Conservation (phyloP, 495 filamentous ascomycete species). For the Penicillium daleae region DNA sequence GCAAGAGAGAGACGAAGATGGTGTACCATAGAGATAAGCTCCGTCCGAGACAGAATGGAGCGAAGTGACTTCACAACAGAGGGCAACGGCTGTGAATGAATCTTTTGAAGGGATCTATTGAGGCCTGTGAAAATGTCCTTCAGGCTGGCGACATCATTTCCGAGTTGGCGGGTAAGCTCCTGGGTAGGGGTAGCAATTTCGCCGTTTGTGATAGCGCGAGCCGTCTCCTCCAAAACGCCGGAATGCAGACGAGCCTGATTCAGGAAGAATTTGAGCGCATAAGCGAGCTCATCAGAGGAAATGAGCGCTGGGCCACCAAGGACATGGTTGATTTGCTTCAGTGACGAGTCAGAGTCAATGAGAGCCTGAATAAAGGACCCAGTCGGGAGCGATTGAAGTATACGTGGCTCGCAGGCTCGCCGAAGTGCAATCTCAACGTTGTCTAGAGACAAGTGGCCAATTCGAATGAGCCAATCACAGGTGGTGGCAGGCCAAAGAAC, state of each 20-base stretch:
- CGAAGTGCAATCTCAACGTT: slow-evolving; percentile 62
- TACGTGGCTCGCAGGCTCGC: slow-evolving; percentile 53
- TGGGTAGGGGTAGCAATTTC: slow-evolving; percentile 28
- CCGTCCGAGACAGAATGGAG: slow-evolving; percentile 63
- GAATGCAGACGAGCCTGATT: slow-evolving; percentile 41
- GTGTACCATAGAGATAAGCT: slow-evolving; percentile 73
- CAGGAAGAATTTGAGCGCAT: slow-evolving; percentile 44
- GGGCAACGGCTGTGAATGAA: slow-evolving; percentile 63
- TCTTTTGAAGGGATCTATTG: slow-evolving; percentile 59
- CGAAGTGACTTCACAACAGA: slow-evolving; percentile 66
- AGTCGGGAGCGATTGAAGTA: slow-evolving; percentile 50
- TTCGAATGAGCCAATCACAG: slow-evolving; percentile 62
- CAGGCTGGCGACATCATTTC: slow-evolving; percentile 29
- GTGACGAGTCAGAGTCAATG: slow-evolving; percentile 61
- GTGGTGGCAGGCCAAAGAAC: slow-evolving; percentile 55
- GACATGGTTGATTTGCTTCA: slow-evolving; percentile 60
- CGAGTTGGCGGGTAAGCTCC: slow-evolving; percentile 33
- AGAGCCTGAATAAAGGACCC: slow-evolving; percentile 63
- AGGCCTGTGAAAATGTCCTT: slow-evolving; percentile 44
- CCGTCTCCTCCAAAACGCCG: slow-evolving; percentile 37
- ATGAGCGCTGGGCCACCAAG: slow-evolving; percentile 48
- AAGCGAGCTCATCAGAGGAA: slow-evolving; percentile 49
- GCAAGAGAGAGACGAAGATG: slow-evolving; percentile 70
- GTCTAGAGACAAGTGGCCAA: slow-evolving; percentile 63
- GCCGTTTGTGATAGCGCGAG: slow-evolving; percentile 37